Evolutionary conservation across 75 land plant species (phyloP).

Genomic region (Picea glauca): DNA sequence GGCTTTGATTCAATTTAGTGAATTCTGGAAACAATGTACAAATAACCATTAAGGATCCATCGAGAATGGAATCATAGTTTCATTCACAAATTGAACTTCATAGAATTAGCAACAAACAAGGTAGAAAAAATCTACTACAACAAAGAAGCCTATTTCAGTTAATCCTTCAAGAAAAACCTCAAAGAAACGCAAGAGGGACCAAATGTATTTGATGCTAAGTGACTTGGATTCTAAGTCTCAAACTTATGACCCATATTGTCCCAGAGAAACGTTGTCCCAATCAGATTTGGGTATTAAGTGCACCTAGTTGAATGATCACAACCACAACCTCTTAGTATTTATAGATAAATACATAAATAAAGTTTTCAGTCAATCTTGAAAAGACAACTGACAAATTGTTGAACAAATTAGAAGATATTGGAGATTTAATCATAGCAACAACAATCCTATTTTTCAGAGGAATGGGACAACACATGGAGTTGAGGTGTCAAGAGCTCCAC

Average conservation of each 20-base stretch:
- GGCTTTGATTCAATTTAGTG: slow-evolving; percentile 66
- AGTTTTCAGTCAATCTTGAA: too few species aligned
- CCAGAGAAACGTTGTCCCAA: neutral
- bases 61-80: neutral
- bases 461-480: too few species aligned
- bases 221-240: slow-evolving; percentile 33
- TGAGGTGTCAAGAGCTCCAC: too few species aligned
- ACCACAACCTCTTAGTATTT: too few species aligned
- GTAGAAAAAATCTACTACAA: slow-evolving; percentile 8
- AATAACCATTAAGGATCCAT: slow-evolving; percentile 41
- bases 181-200: neutral
- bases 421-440: too few species aligned
- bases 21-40: slow-evolving; percentile 52
- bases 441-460: too few species aligned
- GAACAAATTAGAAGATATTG: too few species aligned
- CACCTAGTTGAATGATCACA: too few species aligned
- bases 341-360: too few species aligned
- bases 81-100: slow-evolving; percentile 22
- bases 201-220: neutral
- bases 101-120: slow-evolving; percentile 8
- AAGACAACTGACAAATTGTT: too few species aligned
- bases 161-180: neutral
- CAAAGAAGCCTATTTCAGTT: neutral
- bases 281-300: too few species aligned
- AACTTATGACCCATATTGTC: slow-evolving; percentile 22